Percentiles rank a stretch among this genome's conserved stretches.
These are phyloP conservation scores for Chytriomyces confervae DNA, from an alignment of 192 early-diverging fungal genomes.

Conservation along the genomic window DNA sequence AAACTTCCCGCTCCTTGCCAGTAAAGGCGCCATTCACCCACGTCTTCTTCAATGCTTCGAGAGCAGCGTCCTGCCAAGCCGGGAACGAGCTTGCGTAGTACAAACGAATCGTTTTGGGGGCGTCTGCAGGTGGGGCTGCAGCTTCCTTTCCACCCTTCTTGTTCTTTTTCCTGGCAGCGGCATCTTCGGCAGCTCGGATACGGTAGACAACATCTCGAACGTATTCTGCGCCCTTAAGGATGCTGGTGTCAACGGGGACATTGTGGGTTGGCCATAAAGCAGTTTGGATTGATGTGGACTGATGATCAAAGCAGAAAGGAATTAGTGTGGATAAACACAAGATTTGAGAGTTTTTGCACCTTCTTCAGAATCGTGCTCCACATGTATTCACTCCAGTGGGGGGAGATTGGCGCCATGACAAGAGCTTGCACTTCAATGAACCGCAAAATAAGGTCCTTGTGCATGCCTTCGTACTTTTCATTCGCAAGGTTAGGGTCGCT, in stretches of 20 bases:
- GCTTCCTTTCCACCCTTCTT: conserved; percentile 59
- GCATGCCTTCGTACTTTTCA: conserved; percentile 76
- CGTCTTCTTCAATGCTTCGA: conserved; percentile 55
- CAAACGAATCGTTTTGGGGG: conserved; percentile 76
- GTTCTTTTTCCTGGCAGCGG: conserved; percentile 75
- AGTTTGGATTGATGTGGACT: conserved; percentile 66
- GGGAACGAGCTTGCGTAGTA: conserved; percentile 86
- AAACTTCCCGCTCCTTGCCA: conserved; percentile 72
- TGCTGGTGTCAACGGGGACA: conserved; percentile 66
- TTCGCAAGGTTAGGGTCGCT: conserved; percentile 28
- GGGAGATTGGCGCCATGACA: conserved; percentile 83
- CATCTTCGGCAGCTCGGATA: conserved; percentile 81
- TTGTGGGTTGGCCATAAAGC: conserved; percentile 69
- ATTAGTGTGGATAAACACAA: background rate
- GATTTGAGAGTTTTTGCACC: conserved; percentile 20
- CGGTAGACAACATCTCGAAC: conserved; percentile 74
- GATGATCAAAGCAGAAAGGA: background rate
- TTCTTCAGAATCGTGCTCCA: conserved; percentile 85
- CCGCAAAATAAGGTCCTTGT: conserved; percentile 78
- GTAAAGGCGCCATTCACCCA: conserved; percentile 54
- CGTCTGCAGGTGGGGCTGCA: conserved; percentile 54
- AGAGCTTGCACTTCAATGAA: conserved; percentile 88
- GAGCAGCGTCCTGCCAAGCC: conserved; percentile 84
- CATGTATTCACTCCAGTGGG: conserved; percentile 94
- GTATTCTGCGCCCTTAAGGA: conserved; percentile 81